Conservation (phyloP, 1,284 basidiomycete species). For the Malassezia japonica region DNA sequence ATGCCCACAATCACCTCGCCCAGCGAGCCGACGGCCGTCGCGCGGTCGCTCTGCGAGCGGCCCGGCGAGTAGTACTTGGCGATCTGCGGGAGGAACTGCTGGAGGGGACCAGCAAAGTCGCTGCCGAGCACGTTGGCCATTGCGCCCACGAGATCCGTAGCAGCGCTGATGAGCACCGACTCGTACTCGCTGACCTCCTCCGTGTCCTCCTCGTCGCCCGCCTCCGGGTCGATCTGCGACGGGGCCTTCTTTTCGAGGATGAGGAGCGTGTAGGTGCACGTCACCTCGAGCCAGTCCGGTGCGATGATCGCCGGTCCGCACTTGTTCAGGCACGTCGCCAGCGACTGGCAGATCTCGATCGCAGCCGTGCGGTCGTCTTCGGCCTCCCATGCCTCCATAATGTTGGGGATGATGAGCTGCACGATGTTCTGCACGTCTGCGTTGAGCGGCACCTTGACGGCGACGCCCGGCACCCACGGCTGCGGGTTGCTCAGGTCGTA, state of each 20-base stretch:
- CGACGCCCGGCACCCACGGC: constrained; percentile 70
- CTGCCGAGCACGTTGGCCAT: constrained; percentile 74
- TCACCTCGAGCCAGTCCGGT: constrained; percentile 55
- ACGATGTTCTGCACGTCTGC: constrained; percentile 72
- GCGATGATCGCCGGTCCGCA: constrained; percentile 67
- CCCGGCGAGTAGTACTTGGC: constrained; percentile 80
- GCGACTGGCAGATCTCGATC: constrained; percentile 70
- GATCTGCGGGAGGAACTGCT: constrained; percentile 77
- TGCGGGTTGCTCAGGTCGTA: constrained; percentile 74
- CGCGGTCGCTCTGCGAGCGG: constrained; percentile 79
- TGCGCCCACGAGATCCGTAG: constrained; percentile 84
- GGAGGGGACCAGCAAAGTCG: constrained; percentile 77
- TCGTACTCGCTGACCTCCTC: constrained; percentile 83
- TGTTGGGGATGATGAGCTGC: constrained; percentile 62
- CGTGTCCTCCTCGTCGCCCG: constrained; percentile 63
- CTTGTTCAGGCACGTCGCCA: constrained; percentile 82
- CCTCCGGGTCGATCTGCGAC: constrained; percentile 92
- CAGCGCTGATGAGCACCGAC: constrained; percentile 84
- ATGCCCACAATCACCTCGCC: constrained; percentile 93
- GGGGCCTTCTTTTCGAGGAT: constrained; percentile 60
- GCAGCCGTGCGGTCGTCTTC: constrained; percentile 95
- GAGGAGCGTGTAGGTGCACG: constrained; percentile 50
- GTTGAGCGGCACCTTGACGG: constrained; percentile 58
- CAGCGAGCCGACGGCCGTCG: constrained; percentile 82
- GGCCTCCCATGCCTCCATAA: constrained; percentile 80